Evolutionary conservation across 768 basidiomycete species (phyloP), one percentile per base, ranked within the genome.

Genomic region (Phanerochaete sordida): DNA sequence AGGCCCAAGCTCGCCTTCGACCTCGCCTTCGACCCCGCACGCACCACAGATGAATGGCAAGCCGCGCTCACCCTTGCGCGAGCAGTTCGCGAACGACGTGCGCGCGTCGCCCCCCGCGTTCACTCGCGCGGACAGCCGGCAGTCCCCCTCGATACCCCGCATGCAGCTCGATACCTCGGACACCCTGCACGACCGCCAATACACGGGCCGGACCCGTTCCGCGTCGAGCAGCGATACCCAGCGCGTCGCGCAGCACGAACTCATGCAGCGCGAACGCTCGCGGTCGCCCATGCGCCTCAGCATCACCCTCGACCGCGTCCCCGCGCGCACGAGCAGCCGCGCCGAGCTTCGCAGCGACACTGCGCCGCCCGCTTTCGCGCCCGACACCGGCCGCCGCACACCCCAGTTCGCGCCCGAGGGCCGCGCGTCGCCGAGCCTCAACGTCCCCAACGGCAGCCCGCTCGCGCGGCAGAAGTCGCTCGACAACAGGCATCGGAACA

Each of bases 261-360:
- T 21, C 39, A 12, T 47, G 26, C 52, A 59, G 35, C 43, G 59
- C 28, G 47, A 62, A 60, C 13, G 64, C 61, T 31, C 66, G 62
- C 24, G 70, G 72, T 33, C 63, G 13, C 56, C 63, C 15, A 55
- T 64, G 55, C 54, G 62, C 16, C 68, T 70, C n/a, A 63, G 62
- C 19, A 62, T 70, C 11, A 69, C 75, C 11, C 75, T 79, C 43
- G 74, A 77, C 45, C 70, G 70, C 23, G 65, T 70, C 8, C 72
- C 76, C 15, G 56, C 65, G 49, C 74, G 77, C n/a, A 70, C 66
- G 12, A 70, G 70, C 26, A 74, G 73, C 59, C 68, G 73, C 0
- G 65, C 51, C 9, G 62, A 63, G 15, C 33, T 60, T n/a, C 52
- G 54, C 12, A 52, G 46, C n/a, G 62, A 63, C 26, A 53, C 56